phyloP scores from a whole-genome alignment of 78 protist species.

The Thecamonas trahens region DNA sequence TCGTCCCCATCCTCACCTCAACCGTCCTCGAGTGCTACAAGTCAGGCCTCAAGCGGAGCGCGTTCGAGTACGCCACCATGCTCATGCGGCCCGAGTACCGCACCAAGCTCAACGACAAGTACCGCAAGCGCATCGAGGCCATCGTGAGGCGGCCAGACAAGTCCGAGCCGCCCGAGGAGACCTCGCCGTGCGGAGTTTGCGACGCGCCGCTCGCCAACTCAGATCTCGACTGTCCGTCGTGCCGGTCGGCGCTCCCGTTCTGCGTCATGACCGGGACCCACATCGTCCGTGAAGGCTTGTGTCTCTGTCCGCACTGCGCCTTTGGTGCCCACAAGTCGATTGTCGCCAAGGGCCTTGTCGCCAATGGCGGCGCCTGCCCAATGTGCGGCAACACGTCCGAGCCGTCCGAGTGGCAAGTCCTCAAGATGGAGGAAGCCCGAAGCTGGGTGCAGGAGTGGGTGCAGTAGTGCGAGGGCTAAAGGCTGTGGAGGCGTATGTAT shows the following conservation, averaged over 20 bases:
- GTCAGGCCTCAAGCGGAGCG: constrained; percentile 20
- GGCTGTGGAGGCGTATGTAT: too few relatives aligned
- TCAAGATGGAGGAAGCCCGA: too few relatives aligned
- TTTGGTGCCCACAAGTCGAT: background rate
- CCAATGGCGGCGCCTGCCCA: background rate
- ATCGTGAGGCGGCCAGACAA: constrained; percentile 54
- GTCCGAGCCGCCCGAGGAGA: background rate
- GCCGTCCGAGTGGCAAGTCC: background rate
- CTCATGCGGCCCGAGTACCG: constrained; percentile 65
- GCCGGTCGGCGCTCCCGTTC: constrained; percentile 47
- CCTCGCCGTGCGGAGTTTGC: constrained; percentile 37
- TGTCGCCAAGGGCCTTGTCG: background rate
- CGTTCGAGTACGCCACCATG: constrained; percentile 58
- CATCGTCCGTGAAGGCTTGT: too few relatives aligned
- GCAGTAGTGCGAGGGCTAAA: too few relatives aligned
- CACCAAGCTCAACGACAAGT: constrained; percentile 16
- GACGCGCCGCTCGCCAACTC: constrained; percentile 3
- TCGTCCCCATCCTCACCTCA: constrained; percentile 62
- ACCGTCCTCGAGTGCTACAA: constrained; percentile 67
- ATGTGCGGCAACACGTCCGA: background rate
- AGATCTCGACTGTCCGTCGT: constrained; percentile 52
- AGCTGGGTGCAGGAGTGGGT: too few relatives aligned
- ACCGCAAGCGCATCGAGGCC: constrained; percentile 54
- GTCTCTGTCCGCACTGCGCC: too few relatives aligned
- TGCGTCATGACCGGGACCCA: constrained; percentile 64